phyloP scores from a whole-genome alignment of 495 filamentous ascomycete species.

The Xylaria sp. region DNA sequence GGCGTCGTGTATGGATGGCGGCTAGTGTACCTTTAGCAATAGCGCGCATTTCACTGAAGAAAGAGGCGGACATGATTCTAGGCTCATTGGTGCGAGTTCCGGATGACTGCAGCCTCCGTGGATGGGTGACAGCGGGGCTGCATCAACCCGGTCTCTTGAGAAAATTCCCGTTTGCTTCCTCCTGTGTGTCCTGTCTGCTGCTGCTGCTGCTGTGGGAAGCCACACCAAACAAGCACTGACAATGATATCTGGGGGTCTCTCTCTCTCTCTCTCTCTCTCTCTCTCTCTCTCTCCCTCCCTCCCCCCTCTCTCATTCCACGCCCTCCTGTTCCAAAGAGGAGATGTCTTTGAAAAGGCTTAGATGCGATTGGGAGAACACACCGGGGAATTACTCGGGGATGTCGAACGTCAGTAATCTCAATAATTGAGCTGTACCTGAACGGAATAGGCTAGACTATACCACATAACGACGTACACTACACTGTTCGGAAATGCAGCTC shows the following conservation, averaged over 20 bases:
- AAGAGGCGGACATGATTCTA: constrained; percentile 9
- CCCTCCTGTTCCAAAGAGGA: neutral
- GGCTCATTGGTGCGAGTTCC: constrained; percentile 23
- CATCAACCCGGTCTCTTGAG: constrained; percentile 36
- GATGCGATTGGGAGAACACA: neutral
- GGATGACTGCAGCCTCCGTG: constrained; percentile 34
- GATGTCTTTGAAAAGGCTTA: neutral
- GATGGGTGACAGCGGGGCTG: constrained; percentile 44
- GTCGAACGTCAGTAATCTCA: neutral
- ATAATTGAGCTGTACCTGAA: neutral
- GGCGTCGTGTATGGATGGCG: constrained; percentile 13
- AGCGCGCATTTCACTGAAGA: neutral
- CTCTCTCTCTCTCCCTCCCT: neutral
- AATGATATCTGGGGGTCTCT: neutral
- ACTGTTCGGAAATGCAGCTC: constrained; percentile 27
- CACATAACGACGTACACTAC: neutral
- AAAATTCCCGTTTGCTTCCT: constrained; percentile 36
- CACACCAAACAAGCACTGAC: neutral
- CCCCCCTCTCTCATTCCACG: neutral
- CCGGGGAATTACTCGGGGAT: constrained; percentile 13
- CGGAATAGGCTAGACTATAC: neutral
- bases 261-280: neutral
- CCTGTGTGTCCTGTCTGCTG: constrained; percentile 22
- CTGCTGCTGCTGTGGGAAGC: neutral
- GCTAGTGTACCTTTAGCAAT: constrained; percentile 6